Evolutionary conservation across 1,284 basidiomycete species (phyloP), one percentile per base, ranked within the genome.

Genomic region (Rhodotorula sp.): DNA sequence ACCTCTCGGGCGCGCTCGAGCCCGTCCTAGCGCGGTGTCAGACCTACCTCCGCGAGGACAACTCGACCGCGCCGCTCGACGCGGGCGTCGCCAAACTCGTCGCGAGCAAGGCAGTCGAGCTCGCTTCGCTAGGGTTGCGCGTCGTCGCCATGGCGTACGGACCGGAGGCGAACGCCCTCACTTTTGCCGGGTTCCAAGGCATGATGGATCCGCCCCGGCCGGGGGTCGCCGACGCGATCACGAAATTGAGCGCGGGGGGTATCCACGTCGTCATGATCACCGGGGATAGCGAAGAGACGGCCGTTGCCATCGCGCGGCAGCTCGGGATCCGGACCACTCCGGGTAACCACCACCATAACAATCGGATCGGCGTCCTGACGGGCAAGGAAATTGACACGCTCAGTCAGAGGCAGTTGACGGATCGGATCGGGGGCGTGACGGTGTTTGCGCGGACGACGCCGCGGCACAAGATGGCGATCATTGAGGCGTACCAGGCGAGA

Each of bases 191-290:
- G 1, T 93, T 96, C 82, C 88, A 93, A 79, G 94, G 91, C 5
- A 98, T 98, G 93, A 84, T 91, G 70, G 95, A 98, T 80, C 95
- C 95, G 4, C 95, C 95, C 0, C 84, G 95, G 57, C 89, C 89
- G 75, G 95, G 94, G 33, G 94, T 98, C n/a, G 88, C 89, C 3
- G 90, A 93, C 76, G 89, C 95, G 15, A 89, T 98, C 71, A 84
- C 84, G 44, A 82, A 89, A 33, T 83, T 98, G 37, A 91, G 93
- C 77, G 82, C 84, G 24, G 93, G 91, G 24, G 92, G 95, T 12
- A 90, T 99, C 49, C 93, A 95, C 78, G 89, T 98, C 20, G 90
- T 98, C 55, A 98, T 99, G 95, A 97, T 98, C 80, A 98, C 95
- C 0, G 95, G 95, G 22, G 95, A 98, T 78, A 89, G 93, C 30